Conservation (phyloP, 805 yeast species). For the Pichia ethanolica region DNA sequence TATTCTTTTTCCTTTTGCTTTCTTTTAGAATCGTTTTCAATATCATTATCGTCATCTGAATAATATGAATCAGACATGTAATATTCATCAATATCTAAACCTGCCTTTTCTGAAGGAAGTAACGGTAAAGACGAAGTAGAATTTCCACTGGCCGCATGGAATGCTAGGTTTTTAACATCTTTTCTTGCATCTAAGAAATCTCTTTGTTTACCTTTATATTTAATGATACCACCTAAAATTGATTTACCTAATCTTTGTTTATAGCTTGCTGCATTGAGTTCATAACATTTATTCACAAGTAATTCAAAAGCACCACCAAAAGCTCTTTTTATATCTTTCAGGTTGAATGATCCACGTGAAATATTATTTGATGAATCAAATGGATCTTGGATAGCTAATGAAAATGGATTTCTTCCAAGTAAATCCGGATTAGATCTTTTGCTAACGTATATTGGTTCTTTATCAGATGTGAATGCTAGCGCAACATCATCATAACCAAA, state of each 20-base stretch:
- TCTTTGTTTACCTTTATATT: slow-evolving; percentile 64
- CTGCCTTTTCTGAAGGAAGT: slow-evolving; percentile 31
- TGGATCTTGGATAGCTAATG: slow-evolving; percentile 83
- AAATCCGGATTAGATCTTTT: slow-evolving; percentile 36
- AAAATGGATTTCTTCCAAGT: slow-evolving; percentile 47
- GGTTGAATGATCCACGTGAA: slow-evolving; percentile 75
- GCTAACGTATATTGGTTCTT: slow-evolving; percentile 49
- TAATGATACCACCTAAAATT: slow-evolving; percentile 72
- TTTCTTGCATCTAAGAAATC: slow-evolving; percentile 72
- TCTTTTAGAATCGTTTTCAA: slow-evolving; percentile 11
- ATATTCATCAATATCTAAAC: slow-evolving; percentile 33
- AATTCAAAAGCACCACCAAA: slow-evolving; percentile 85
- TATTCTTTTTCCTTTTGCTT: slow-evolving; percentile 12
- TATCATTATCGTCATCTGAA: slow-evolving; percentile 20
- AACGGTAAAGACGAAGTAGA: slow-evolving; percentile 20
- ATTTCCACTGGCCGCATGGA: slow-evolving; percentile 22
- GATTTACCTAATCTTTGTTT: slow-evolving; percentile 63
- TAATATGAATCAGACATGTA: slow-evolving; percentile 32
- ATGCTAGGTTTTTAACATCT: slow-evolving; percentile 55
- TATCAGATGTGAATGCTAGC: slow-evolving; percentile 47
- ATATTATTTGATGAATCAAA: slow-evolving; percentile 78
- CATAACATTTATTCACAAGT: slow-evolving; percentile 67
- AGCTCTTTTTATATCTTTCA: slow-evolving; percentile 72
- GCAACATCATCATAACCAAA: slow-evolving; percentile 81
- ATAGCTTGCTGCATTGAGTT: slow-evolving; percentile 56